Base-by-base conservation (phyloP, 1,139 yeast species). In the Geotrichum fermentans region DNA sequence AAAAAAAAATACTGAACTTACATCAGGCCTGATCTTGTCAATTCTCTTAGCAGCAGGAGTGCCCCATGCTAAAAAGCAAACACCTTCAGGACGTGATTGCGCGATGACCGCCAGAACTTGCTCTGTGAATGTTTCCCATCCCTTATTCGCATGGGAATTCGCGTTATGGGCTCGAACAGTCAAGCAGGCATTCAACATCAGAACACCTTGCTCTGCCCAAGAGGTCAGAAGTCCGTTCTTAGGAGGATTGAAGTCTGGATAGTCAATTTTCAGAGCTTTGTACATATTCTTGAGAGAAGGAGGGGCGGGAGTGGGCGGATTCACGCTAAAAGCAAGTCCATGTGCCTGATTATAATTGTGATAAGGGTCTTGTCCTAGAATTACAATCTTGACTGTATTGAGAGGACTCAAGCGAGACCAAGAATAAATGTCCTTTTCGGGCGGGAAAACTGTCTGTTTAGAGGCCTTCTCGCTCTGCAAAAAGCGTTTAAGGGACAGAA, bases 301-400 rank as follows among this genome's bases (percentile, higher is more conserved):
- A 1, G 99, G 99, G 0, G 95, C 79, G 4, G 72, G 78, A 1
- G 88, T 82, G 2, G 96, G 96, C 30, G 86, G 83, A 45, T 80
- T 73, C 1, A 92, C 98, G 11, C 95, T 84, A 60, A 92, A 92
- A 4, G 98, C 97, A 26, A 92, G 71, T 0, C 99, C 99, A 61
- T 92, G 98, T 0, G 99, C 99, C 65, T 92, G 98, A 60, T 86
- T 85, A 58, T 67, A 68, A 62, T 89, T 89, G 65, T 94, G 98
- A 63, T 92, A 92, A 0, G 99, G 99, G 64, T 92, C 99, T 65
- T 92, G 99, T 1, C 99, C 99, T 40, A 94, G 71, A 16, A 94
- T 74, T 2, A 92, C 76, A 30, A 94, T 94, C 61, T 80, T 82
- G 28, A 90, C 84, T 1, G 76, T 66, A 4, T 79, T 73, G 32